Conservation (phyloP, 2,329 filamentous ascomycete genomes). For the Coniochaeta sp. region DNA sequence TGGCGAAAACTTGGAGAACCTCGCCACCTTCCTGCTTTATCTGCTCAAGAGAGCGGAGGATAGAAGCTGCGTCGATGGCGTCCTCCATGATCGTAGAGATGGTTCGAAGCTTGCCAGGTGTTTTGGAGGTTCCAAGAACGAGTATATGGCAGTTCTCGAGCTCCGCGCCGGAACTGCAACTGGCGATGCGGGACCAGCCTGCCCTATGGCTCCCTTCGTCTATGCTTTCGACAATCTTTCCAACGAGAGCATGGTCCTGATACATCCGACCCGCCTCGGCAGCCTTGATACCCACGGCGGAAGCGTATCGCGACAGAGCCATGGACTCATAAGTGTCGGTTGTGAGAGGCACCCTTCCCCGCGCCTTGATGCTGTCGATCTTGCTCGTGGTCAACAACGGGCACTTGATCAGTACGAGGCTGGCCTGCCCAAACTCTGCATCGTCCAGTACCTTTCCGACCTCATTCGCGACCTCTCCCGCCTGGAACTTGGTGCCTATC, state of each 20-base stretch:
- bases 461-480: constrained; percentile 13
- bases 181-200: constrained; percentile 22
- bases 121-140: constrained; percentile 17
- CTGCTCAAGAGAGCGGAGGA: constrained; percentile 10
- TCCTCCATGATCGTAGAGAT: constrained; percentile 19
- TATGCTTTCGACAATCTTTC: neutral
- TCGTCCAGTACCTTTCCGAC: constrained; percentile 13
- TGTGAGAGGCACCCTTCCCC: constrained; percentile 15
- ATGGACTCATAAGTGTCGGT: constrained; percentile 24
- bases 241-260: too few relatives aligned
- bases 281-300: constrained; percentile 20
- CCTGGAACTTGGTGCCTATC: constrained; percentile 21
- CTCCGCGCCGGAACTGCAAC: constrained; percentile 24
- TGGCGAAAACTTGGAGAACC: constrained; percentile 22
- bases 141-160: constrained; percentile 23
- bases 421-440: constrained; percentile 13
- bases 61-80: constrained; percentile 18
- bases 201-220: constrained; percentile 5
- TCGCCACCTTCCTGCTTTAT: constrained; percentile 11
- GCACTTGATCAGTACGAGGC: constrained; percentile 15
- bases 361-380: constrained; percentile 15
- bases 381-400: constrained; percentile 22
- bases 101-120: constrained; percentile 10
- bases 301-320: constrained; percentile 24
- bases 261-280: too few relatives aligned